A percentile compares a stretch with the other conserved stretches of the same genome.
These are phyloP conservation scores for Xenoacremonium recifei DNA, from an alignment of 2,329 filamentous ascomycete genomes.

Conservation along the genomic window DNA sequence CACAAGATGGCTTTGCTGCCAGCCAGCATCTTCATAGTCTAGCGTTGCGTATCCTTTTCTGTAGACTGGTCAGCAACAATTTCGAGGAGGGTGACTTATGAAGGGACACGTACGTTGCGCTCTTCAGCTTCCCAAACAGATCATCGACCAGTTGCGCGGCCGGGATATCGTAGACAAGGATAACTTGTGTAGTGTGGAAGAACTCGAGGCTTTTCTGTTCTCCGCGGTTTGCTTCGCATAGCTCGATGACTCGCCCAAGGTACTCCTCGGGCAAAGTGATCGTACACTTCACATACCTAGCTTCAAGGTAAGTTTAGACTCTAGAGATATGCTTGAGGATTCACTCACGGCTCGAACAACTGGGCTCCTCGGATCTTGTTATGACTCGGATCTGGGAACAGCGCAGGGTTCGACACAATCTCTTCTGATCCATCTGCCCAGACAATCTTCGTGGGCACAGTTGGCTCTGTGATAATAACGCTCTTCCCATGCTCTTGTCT, in stretches of 20 bases:
- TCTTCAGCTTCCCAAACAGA: constrained; percentile 95
- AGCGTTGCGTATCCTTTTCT: constrained; percentile 89
- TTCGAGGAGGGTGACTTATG: background rate
- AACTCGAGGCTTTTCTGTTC: constrained; percentile 86
- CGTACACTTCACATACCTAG: constrained; percentile 72
- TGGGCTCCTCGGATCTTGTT: constrained; percentile 42
- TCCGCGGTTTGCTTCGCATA: constrained; percentile 87
- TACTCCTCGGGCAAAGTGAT: constrained; percentile 93
- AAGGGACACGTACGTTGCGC: constrained; percentile 57
- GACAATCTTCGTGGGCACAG: constrained; percentile 84
- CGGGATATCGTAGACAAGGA: constrained; percentile 88
- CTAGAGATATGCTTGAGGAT: too few species aligned
- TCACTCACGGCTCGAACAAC: constrained; percentile 50
- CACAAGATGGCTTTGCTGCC: constrained; percentile 73
- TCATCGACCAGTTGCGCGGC: constrained; percentile 91
- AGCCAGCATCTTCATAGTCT: constrained; percentile 95
- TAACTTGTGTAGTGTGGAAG: constrained; percentile 89
- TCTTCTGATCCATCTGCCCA: constrained; percentile 75
- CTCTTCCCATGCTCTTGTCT: constrained; percentile 91
- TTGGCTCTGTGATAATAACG: constrained; percentile 95
- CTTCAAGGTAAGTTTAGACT: background rate
- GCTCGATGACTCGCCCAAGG: constrained; percentile 88
- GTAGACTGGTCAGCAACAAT: background rate
- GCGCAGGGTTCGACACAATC: constrained; percentile 79
- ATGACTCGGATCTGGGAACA: constrained; percentile 73